phyloP scores from a whole-genome alignment of 768 basidiomycete genomes.

The Chalciporus pseudorubinellus region DNA sequence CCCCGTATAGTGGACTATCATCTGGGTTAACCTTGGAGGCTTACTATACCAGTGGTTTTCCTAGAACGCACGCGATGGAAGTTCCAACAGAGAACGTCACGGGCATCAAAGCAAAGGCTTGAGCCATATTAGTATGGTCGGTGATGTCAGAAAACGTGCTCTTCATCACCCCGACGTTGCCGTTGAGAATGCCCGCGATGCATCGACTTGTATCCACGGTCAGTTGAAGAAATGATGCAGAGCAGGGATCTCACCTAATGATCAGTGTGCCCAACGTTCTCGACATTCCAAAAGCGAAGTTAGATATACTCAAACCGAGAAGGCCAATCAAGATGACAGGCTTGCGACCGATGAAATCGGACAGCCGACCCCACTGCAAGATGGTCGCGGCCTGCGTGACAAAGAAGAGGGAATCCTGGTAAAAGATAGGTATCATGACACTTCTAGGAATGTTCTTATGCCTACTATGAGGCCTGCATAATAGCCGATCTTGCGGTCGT shows the following conservation, averaged over 20 bases:
- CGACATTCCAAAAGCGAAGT: slow-evolving; percentile 61
- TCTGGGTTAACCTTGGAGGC: neutral
- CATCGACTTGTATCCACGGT: slow-evolving; percentile 27
- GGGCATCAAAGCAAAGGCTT: slow-evolving; percentile 33
- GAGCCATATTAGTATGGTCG: slow-evolving; percentile 36
- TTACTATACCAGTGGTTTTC: too few species aligned
- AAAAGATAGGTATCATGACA: neutral
- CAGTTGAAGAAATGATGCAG: too few species aligned
- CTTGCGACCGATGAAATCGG: slow-evolving; percentile 59
- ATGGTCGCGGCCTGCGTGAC: slow-evolving; percentile 54
- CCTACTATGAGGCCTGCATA: slow-evolving; percentile 61
- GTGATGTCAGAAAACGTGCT: slow-evolving; percentile 66
- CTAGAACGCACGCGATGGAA: slow-evolving; percentile 29
- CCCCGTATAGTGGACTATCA: slow-evolving; percentile 56
- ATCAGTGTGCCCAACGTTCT: slow-evolving; percentile 53
- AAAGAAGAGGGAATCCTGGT: slow-evolving; percentile 62
- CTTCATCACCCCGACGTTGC: slow-evolving; percentile 59
- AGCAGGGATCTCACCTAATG: slow-evolving; percentile 37
- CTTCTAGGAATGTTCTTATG: neutral
- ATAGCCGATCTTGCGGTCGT: slow-evolving; percentile 63
- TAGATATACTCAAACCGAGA: slow-evolving; percentile 51
- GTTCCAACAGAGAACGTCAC: slow-evolving; percentile 28
- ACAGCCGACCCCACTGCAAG: slow-evolving; percentile 62
- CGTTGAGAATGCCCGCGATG: slow-evolving; percentile 37
- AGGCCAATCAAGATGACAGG: slow-evolving; percentile 57